Evolutionary conservation across 345 rosid genomes (phyloP), one percentile per base, ranked within the genome.

Genomic region (Murraya paniculata): DNA sequence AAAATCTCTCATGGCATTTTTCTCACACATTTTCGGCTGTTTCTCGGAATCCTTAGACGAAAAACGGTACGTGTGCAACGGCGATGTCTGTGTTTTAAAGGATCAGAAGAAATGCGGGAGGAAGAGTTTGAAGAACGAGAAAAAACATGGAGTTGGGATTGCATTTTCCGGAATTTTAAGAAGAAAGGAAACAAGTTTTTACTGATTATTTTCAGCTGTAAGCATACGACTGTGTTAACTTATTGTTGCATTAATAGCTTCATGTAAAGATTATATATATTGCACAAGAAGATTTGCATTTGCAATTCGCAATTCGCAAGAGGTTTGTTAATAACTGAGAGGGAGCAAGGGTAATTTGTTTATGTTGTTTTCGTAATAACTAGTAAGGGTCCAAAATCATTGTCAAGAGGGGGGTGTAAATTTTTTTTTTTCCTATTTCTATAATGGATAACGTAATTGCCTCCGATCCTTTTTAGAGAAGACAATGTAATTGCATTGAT

Each of bases 11-110:
- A 86, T 85, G 88, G 77, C 90, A 55, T 74, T 81, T 48, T 70
- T 85, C 71, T 74, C 85, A 14, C 82, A 74, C 74, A 59, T 87
- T 71, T 82, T 84, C 68, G n/a, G 86, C 11, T 89, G 88, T 69
- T 85, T 87, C 30, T 24, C 77, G 10, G 85, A 85, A 8, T 19
- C 88, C 1, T 24, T 80, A 0, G 31, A 67, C 56, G 61, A 78
- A 18, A 82, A 77, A 48, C 38, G 41, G 6, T 78, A 79, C 31
- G 77, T 84, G 1, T 89, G 91, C 73, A 38, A 84, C 24, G 90
- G 90, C 1, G 90, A 87, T 36, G 85, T 79, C 27, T 89, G 91
- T 35, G 79, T 81, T 28, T 79, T 84, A 9, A 72, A 56, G 5
- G 38, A n/a, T 8, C 18, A 36, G 76, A 78, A 68, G 76, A 68